phyloP scores from a whole-genome alignment of 176 grass and related monocot species.

The Triticum aestivum region DNA sequence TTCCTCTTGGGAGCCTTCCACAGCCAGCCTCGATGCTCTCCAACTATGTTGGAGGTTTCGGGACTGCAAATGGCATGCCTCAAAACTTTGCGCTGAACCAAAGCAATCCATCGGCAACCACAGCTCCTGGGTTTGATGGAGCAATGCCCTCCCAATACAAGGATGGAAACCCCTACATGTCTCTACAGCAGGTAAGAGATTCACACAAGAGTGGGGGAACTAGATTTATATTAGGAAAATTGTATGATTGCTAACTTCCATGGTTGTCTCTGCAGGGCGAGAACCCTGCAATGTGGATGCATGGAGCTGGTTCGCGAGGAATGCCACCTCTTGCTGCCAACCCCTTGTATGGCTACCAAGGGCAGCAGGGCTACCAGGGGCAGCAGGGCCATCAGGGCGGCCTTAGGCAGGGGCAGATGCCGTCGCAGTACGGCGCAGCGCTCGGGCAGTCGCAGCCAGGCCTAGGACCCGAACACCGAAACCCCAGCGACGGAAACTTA shows the following conservation, averaged over 20 bases:
- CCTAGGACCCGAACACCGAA: slow-evolving; percentile 51
- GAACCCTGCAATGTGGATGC: slow-evolving; percentile 75
- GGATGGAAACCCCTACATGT: slow-evolving; percentile 60
- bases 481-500: slow-evolving; percentile 51
- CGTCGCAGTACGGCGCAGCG: slow-evolving; percentile 39
- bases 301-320: slow-evolving; percentile 56
- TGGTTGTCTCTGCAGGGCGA: slow-evolving; percentile 40
- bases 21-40: slow-evolving; percentile 49
- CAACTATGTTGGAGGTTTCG: slow-evolving; percentile 57
- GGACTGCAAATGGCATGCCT: slow-evolving; percentile 55
- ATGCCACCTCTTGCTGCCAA: slow-evolving; percentile 65
- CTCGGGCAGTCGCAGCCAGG: slow-evolving; percentile 57
- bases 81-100: slow-evolving; percentile 63
- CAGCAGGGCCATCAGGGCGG: slow-evolving; percentile 59
- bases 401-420: slow-evolving; percentile 49
- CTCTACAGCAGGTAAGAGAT: slow-evolving; percentile 65
- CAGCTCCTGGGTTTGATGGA: slow-evolving; percentile 63
- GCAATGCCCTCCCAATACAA: slow-evolving; percentile 57
- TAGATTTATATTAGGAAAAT: neutral
- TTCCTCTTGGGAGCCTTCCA: slow-evolving; percentile 59
- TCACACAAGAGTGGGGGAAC: neutral
- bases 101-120: slow-evolving; percentile 43
- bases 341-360: slow-evolving; percentile 62
- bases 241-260: neutral
- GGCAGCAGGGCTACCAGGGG: slow-evolving; percentile 37